A percentile compares a stretch with the other conserved stretches of the same genome.
phyloP scores from a whole-genome alignment of 768 basidiomycete genomes.

The Leccinum broughii region DNA sequence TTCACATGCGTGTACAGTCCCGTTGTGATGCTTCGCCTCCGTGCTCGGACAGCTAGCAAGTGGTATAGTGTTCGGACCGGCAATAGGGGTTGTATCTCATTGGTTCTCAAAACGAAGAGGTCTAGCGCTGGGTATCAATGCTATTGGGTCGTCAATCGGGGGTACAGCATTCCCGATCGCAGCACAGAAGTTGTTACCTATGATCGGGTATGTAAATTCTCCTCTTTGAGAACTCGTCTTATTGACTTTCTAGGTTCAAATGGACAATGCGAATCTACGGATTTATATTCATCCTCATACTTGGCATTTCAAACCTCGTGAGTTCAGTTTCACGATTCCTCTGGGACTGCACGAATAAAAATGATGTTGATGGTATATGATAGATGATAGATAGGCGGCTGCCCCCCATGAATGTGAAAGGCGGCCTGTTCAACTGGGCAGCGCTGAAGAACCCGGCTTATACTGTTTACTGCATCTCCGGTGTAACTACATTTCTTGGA shows the following conservation, averaged over 20 bases:
- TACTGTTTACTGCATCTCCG: conserved; percentile 56
- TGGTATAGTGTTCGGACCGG: conserved; percentile 65
- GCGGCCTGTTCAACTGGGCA: conserved; percentile 59
- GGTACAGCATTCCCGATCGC: conserved; percentile 68
- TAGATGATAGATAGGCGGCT: conserved; percentile 46
- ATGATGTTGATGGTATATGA: neutral
- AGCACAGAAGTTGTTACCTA: conserved; percentile 51
- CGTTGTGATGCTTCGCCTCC: neutral
- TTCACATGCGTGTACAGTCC: neutral
- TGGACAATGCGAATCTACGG: conserved; percentile 78
- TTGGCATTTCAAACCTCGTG: conserved; percentile 60
- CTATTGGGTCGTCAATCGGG: conserved; percentile 69
- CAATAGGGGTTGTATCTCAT: conserved; percentile 60
- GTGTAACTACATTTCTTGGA: conserved; percentile 63
- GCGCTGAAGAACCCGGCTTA: conserved; percentile 52
- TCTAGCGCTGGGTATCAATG: conserved; percentile 61
- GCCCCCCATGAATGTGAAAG: conserved; percentile 51
- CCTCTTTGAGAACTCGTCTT: neutral
- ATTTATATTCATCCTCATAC: conserved; percentile 54
- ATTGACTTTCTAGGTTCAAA: conserved; percentile 48
- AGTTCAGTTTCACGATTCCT: conserved; percentile 11
- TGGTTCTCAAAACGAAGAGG: conserved; percentile 69
- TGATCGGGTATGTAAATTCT: conserved; percentile 47
- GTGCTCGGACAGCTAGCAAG: conserved; percentile 34
- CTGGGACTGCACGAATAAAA: neutral